Evolutionary conservation across 179 eudicot species (phyloP), one percentile per base, ranked within the genome.

Genomic region (Pouteria campechiana): DNA sequence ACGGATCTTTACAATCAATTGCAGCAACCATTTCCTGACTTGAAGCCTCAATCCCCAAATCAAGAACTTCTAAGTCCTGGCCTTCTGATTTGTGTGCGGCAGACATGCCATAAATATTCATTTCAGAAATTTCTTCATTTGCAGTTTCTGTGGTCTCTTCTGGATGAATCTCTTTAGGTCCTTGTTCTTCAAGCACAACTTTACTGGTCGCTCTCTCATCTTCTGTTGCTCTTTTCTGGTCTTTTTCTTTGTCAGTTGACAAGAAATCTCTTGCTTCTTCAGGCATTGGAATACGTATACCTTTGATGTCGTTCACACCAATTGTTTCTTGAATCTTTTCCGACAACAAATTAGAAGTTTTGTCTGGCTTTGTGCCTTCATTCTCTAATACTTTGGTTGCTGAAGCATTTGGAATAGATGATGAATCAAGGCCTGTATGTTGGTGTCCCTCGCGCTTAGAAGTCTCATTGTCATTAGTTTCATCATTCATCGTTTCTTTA

Each of bases 141-240:
- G 32, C 27, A 12, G n/a, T 8, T 52, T 57, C 50, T 37, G 16
- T 49, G 37, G 48, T 46, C 44, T 44, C 43, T 27, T 31, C 44
- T 32, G 54, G 23, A 32, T 37, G 17, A 36, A 25, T 19, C 37
- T 43, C 46, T 11, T 22, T 42, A 29, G 55, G 41, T 35, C 20
- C 37, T 23, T 55, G 52, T 43, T 48, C 30, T 12, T 41, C 35
- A 13, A 41, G 20, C 11, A 10, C 19, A 20, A 41, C 24, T 31
- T 20, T 46, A 9, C 25, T 19, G 32, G 14, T 13, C 8, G 21
- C 32, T 31, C 23, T 30, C 14, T 0, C 45, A 33, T 42, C 25
- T 40, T 48, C 28, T 16, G 54, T 13, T 17, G 57, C 17, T 14
- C 37, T 33, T 17, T 18, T 19, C 25, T 0, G 31, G 28, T 12